Percentiles rank a stretch among this genome's conserved stretches.
phyloP scores from a whole-genome alignment of 108 stramenopile species.

The Cyclotella atomus region DNA sequence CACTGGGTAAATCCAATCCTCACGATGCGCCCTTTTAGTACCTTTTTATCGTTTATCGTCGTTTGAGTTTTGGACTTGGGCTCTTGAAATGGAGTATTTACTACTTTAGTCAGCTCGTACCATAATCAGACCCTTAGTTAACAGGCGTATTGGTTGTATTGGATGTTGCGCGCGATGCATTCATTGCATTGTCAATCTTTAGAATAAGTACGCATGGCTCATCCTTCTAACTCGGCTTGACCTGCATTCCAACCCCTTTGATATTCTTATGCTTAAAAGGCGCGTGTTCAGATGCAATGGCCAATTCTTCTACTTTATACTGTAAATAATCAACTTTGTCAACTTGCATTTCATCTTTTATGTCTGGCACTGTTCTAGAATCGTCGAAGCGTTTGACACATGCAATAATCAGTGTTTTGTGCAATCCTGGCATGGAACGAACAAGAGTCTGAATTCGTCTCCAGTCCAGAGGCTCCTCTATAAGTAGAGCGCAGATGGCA shows the following conservation, averaged over 20 bases:
- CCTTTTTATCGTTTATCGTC: no score
- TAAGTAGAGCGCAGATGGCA: background rate
- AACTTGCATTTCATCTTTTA: slow-evolving; percentile 1
- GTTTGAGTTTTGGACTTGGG: no score
- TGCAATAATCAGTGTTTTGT: slow-evolving; percentile 85
- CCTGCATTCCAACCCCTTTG: slow-evolving; percentile 63
- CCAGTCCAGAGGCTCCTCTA: slow-evolving; percentile 77
- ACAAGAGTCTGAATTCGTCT: slow-evolving; percentile 77
- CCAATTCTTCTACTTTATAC: slow-evolving; percentile 76
- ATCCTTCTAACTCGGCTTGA: no score
- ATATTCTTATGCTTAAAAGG: slow-evolving; percentile 82
- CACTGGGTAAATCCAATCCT: no score
- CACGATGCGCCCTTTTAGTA: no score
- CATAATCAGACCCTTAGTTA: no score
- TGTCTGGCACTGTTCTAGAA: background rate
- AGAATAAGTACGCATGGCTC: no score
- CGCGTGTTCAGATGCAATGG: slow-evolving; percentile 87
- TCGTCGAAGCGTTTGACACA: slow-evolving; percentile 16
- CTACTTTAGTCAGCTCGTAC: no score
- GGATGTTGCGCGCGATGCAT: no score
- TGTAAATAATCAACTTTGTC: background rate
- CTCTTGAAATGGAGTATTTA: no score
- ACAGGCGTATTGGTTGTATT: no score
- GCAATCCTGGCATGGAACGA: slow-evolving; percentile 80
- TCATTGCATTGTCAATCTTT: background rate